These are phyloP conservation scores for Neonectria hederae DNA, from an alignment of 2,329 filamentous ascomycete species.

Conservation along the genomic window DNA sequence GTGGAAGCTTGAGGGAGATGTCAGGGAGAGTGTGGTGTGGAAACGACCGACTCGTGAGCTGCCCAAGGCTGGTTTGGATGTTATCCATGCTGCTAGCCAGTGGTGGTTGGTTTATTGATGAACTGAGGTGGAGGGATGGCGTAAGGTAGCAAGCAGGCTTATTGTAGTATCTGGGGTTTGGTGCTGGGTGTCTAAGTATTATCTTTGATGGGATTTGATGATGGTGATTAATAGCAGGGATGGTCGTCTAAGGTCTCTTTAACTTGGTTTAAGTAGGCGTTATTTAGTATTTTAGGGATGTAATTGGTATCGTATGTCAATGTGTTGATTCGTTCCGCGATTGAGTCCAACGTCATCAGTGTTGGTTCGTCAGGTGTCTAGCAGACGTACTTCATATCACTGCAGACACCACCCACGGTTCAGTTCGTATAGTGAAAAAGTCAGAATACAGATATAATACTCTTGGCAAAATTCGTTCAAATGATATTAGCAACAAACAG, in stretches of 20 bases:
- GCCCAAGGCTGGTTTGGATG: slow-evolving; percentile 25
- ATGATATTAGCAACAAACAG: neutral
- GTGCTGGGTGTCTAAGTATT: neutral
- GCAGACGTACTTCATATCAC: too few relatives aligned
- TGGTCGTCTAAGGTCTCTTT: neutral
- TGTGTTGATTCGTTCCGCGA: neutral
- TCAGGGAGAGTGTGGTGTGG: slow-evolving; percentile 20
- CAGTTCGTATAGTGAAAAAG: neutral
- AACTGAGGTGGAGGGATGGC: neutral
- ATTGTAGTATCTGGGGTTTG: neutral
- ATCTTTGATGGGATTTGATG: neutral
- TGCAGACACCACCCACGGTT: too few relatives aligned
- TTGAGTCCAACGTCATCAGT: neutral
- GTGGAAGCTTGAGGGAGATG: slow-evolving; percentile 33
- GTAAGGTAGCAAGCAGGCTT: neutral
- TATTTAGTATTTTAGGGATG: too few relatives aligned
- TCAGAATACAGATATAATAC: neutral
- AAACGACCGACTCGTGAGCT: slow-evolving; percentile 19
- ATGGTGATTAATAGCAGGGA: neutral
- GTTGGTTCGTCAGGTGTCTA: neutral
- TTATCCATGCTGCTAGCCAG: slow-evolving; percentile 2
- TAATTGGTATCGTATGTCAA: neutral
- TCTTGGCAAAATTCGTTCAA: neutral
- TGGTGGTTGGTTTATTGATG: slow-evolving; percentile 31
- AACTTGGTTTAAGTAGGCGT: neutral